phyloP scores from a whole-genome alignment of 352 stramenopile genomes.

The Pythium dissimile region DNA sequence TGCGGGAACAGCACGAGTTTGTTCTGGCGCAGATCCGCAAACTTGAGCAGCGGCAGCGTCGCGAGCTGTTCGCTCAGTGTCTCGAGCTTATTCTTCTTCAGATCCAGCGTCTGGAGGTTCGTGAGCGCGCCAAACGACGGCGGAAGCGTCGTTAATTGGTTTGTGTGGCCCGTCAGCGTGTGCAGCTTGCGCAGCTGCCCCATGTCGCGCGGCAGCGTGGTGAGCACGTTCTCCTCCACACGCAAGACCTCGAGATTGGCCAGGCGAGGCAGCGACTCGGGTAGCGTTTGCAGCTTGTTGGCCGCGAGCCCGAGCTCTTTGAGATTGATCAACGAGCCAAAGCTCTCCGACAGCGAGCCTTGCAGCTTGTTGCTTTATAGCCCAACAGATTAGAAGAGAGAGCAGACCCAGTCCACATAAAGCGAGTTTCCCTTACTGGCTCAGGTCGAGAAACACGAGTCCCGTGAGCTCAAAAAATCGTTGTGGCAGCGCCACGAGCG shows the following conservation, averaged over 20 bases:
- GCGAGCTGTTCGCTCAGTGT: constrained; percentile 38
- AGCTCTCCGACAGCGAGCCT: constrained; percentile 43
- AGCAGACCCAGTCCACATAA: neutral
- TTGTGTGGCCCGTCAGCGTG: constrained; percentile 54
- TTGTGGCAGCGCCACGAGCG: constrained; percentile 46
- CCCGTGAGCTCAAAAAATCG: constrained; percentile 61
- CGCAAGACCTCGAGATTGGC: constrained; percentile 51
- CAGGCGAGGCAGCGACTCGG: constrained; percentile 45
- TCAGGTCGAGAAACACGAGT: constrained; percentile 68
- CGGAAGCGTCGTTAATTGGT: constrained; percentile 52
- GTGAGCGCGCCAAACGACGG: constrained; percentile 38
- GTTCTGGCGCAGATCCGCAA: constrained; percentile 76
- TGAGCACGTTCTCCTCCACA: constrained; percentile 63
- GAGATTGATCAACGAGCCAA: constrained; percentile 45
- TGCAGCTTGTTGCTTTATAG: constrained; percentile 56
- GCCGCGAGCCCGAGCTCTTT: constrained; percentile 60
- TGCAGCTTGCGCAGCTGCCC: constrained; percentile 56
- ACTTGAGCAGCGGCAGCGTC: constrained; percentile 46
- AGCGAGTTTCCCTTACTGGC: constrained; percentile 41
- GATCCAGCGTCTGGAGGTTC: constrained; percentile 62
- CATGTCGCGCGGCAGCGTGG: constrained; percentile 41
- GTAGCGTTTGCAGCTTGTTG: constrained; percentile 60
- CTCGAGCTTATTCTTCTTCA: constrained; percentile 77
- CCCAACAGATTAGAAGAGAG: constrained; percentile 2
- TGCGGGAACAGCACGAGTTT: constrained; percentile 55